Evolutionary conservation across 2,329 filamentous ascomycete genomes (phyloP).

Genomic region (Fusarium sp.): DNA sequence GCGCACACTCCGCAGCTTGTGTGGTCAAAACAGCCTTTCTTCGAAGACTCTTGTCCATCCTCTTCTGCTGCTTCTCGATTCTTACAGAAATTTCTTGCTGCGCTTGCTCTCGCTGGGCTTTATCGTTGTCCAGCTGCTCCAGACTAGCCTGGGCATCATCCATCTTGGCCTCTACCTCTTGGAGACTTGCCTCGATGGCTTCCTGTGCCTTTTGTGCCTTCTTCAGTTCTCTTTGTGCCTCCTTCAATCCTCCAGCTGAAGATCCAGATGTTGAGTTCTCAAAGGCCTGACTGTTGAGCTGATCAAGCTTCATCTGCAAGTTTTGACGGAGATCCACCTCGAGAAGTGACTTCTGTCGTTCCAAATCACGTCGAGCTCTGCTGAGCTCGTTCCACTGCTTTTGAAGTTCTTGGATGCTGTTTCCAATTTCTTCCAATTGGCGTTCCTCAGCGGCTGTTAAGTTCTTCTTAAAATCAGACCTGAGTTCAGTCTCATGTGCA

Average conservation of each 20-base stretch:
- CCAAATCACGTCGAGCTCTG: conserved; percentile 79
- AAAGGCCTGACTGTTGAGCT: conserved; percentile 81
- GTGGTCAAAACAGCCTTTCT: conserved; percentile 84
- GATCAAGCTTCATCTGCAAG: conserved; percentile 86
- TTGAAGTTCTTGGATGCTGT: conserved; percentile 78
- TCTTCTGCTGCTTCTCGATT: conserved; percentile 89
- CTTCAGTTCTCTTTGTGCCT: conserved; percentile 84
- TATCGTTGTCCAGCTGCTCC: conserved; percentile 67
- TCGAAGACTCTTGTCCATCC: conserved; percentile 91
- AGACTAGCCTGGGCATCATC: conserved; percentile 67
- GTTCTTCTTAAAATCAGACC: conserved; percentile 91
- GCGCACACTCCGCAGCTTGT: conserved; percentile 83
- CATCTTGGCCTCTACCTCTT: conserved; percentile 80
- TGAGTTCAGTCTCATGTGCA: conserved; percentile 83
- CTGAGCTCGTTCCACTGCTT: conserved; percentile 83
- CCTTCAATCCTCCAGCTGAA: conserved; percentile 76
- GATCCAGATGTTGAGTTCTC: conserved; percentile 73
- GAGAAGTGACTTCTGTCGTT: conserved; percentile 83
- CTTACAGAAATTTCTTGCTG: conserved; percentile 81
- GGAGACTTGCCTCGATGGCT: conserved; percentile 75
- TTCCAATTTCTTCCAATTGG: conserved; percentile 79
- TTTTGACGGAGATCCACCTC: conserved; percentile 93
- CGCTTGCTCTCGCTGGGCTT: conserved; percentile 74
- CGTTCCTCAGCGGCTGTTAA: conserved; percentile 85
- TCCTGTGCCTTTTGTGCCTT: conserved; percentile 78